Evolutionary conservation across 1,139 yeast genomes (phyloP).

Genomic region (Pichia sp.): DNA sequence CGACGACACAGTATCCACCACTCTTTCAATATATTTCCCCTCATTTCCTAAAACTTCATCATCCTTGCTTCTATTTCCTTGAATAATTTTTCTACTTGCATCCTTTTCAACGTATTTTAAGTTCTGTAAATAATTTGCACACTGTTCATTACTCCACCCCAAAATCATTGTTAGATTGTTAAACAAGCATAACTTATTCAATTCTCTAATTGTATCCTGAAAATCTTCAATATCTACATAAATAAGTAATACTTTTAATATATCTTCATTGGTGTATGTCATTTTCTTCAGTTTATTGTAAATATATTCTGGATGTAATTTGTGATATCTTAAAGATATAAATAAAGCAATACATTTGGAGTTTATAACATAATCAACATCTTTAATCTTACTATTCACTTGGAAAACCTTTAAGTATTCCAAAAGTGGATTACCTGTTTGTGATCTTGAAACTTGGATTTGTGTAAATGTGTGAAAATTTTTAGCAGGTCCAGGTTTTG

Average conservation of each 20-base stretch:
- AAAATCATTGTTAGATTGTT: constrained; percentile 65
- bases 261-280: constrained; percentile 21
- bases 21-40: constrained; percentile 33
- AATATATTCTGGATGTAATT: constrained; percentile 82
- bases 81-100: constrained; percentile 23
- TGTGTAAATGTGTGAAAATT: constrained; percentile 24
- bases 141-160: constrained; percentile 82
- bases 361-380: constrained; percentile 63
- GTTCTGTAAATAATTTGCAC: constrained; percentile 65
- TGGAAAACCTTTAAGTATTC: constrained; percentile 43
- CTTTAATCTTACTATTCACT: constrained; percentile 39
- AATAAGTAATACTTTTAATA: constrained; percentile 58
- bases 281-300: constrained; percentile 60
- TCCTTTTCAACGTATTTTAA: constrained; percentile 43
- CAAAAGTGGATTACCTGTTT: constrained; percentile 55
- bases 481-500: not conserved
- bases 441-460: constrained; percentile 44
- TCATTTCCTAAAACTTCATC: constrained; percentile 32
- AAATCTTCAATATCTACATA: constrained; percentile 77
- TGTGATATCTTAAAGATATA: constrained; percentile 74
- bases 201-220: constrained; percentile 59
- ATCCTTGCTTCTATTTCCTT: constrained; percentile 20
- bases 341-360: constrained; percentile 64
- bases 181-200: constrained; percentile 64
- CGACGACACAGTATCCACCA: constrained; percentile 43